phyloP scores from a whole-genome alignment of 768 basidiomycete species.

The Neoboletus brunneissimus region DNA sequence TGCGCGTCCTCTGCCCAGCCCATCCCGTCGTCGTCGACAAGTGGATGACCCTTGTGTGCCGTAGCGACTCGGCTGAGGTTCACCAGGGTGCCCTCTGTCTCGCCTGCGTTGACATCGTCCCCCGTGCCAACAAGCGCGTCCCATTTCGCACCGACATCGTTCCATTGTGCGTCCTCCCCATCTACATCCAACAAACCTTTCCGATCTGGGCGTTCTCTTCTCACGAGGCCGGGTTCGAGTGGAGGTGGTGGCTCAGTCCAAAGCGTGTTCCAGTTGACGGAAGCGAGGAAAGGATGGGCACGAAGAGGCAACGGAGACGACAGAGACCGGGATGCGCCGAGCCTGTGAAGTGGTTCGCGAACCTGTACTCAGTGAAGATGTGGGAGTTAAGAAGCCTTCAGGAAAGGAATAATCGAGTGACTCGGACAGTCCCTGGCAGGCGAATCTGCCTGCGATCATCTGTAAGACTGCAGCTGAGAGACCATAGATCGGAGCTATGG shows the following conservation, averaged over 20 bases:
- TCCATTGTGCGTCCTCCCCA: no score
- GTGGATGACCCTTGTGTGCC: no score
- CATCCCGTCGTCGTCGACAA: constrained; percentile 43
- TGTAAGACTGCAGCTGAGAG: constrained; percentile 92
- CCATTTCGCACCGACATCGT: constrained; percentile 54
- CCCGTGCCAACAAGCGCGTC: constrained; percentile 41
- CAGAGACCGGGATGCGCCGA: constrained; percentile 49
- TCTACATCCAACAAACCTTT: constrained; percentile 18
- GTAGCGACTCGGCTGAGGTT: no score
- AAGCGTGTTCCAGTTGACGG: constrained; percentile 57
- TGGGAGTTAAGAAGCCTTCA: constrained; percentile 52
- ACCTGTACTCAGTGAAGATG: constrained; percentile 40
- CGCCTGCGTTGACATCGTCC: constrained; percentile 25
- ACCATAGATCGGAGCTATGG: constrained; percentile 89
- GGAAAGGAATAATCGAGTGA: constrained; percentile 84
- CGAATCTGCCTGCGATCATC: constrained; percentile 86
- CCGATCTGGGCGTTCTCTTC: constrained; percentile 37
- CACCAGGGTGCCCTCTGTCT: no score
- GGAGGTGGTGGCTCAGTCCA: constrained; percentile 64
- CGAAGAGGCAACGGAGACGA: constrained; percentile 48
- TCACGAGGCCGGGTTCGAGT: constrained; percentile 56
- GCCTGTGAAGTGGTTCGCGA: constrained; percentile 53
- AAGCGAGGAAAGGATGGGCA: constrained; percentile 58
- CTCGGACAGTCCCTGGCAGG: constrained; percentile 88
- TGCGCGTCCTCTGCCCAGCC: constrained; percentile 52